Evolutionary conservation across 1,284 basidiomycete genomes (phyloP), one percentile per base, ranked within the genome.

Genomic region (Pseudozyma sp.): DNA sequence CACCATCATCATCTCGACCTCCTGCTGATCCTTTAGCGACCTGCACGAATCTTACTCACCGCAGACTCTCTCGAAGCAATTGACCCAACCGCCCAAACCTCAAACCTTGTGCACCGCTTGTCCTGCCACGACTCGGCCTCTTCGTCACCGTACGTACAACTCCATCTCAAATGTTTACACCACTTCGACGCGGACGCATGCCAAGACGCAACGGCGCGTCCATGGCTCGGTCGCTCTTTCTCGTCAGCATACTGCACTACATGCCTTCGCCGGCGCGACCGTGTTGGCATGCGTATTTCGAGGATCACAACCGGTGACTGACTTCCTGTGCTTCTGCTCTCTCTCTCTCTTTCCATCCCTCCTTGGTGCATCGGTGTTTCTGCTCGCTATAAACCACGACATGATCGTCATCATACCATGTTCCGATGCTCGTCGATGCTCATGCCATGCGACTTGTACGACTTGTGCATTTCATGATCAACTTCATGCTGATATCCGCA

Each of bases 71-170:
- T 31, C 14, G 21, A 10, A 44, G 34, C 49, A 19, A 18, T n/a
- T 14, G 39, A 35, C 13, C 13, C 44, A 34, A 38, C 2, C 49
- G 49, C 35, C 49, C 39, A 42, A n/a, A 14, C 11, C 6, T 50
- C 49, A 8, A 35, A 7, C 35, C 34, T n/a, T 14, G 19, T 42
- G n/a, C 21, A 49, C 50, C 19, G 39, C 18, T 39, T 7, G 43
- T 52, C 49, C 42, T 31, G 34, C 49, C 35, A 38, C 38, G 21
- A 43, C 4, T 43, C 21, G 44, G 38, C 54, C 34, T 25, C 31
- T 53, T 40, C 10, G 9, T 50, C 43, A 64, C 51, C 43, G 61
- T 64, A 64, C 39, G 61, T 63, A 42, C 19, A 12, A 31, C 25
- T 3, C 25, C 25, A 31, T 6, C 25, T 48, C 38, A 25, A 11